A percentile compares a stretch with the other conserved stretches of the same genome.
phyloP scores from a whole-genome alignment of 139 green algal genomes.

The Micractinium conductrix region DNA sequence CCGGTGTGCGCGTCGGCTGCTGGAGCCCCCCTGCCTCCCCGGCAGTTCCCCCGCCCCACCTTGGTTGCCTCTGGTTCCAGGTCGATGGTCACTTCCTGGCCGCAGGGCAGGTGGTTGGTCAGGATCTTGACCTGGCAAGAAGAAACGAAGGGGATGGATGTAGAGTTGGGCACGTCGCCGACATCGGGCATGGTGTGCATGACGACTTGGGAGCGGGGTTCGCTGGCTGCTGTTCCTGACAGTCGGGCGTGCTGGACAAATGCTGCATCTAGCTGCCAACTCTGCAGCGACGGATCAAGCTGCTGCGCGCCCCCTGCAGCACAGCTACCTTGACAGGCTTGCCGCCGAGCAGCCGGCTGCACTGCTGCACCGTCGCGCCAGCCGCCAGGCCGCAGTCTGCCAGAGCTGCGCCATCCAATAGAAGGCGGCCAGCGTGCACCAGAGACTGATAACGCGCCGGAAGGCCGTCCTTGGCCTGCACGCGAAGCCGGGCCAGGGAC shows the following conservation, averaged over 20 bases:
- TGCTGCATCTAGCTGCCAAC: no score
- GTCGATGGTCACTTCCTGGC: slow-evolving; percentile 62
- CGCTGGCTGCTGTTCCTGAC: no score
- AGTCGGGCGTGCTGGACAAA: no score
- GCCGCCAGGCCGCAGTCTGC: slow-evolving; percentile 10
- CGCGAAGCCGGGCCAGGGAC: no score
- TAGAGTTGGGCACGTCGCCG: no score
- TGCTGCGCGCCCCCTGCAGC: no score
- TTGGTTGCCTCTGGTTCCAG: slow-evolving; percentile 52
- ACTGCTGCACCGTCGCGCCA: slow-evolving; percentile 33
- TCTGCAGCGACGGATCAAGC: no score
- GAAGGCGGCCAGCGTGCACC: slow-evolving; percentile 31
- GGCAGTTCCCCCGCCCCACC: no score
- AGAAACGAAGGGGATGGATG: background rate
- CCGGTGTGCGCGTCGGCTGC: no score
- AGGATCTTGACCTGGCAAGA: slow-evolving; percentile 60
- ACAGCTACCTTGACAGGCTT: slow-evolving; percentile 49
- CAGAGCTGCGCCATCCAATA: slow-evolving; percentile 25
- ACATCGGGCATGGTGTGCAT: no score
- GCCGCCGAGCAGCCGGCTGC: slow-evolving; percentile 33
- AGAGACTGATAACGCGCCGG: slow-evolving; percentile 53
- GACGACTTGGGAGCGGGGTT: no score
- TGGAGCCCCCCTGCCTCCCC: no score
- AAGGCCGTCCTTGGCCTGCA: slow-evolving; percentile 47
- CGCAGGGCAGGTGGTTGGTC: slow-evolving; percentile 66